Conservation (phyloP, 495 filamentous ascomycete genomes). For the Parathielavia appendiculata region DNA sequence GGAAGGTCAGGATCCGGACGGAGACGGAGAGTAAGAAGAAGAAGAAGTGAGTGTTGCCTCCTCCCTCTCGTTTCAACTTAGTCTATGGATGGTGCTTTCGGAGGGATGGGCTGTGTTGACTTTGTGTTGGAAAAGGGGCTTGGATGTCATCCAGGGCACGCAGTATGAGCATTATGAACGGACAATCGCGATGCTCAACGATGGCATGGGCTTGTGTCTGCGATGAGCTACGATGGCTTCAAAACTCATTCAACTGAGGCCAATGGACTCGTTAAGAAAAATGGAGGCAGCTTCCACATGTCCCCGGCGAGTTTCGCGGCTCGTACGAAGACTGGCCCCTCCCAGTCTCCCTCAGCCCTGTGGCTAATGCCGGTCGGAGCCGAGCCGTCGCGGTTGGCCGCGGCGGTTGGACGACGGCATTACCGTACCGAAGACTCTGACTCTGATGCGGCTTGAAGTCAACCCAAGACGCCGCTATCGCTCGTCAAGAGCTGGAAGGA, state of each 20-base stretch:
- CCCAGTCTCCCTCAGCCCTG: neutral
- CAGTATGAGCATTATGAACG: conserved; percentile 56
- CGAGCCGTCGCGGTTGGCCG: conserved; percentile 9
- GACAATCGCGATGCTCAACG: conserved; percentile 67
- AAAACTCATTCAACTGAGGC: neutral
- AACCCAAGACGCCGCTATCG: neutral
- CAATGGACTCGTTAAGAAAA: too few species aligned
- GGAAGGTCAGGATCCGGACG: conserved; percentile 5
- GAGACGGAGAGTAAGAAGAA: conserved; percentile 4
- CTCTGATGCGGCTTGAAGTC: neutral
- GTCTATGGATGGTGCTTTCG: neutral
- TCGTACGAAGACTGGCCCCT: neutral
- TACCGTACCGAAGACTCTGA: too few species aligned
- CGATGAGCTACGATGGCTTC: conserved; percentile 38
- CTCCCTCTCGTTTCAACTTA: neutral
- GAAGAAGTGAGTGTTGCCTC: conserved; percentile 11
- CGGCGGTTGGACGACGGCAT: neutral
- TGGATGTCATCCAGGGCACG: conserved; percentile 19
- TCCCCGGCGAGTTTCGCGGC: too few species aligned
- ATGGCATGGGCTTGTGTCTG: conserved; percentile 63
- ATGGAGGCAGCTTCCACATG: too few species aligned
- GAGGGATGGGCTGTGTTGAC: neutral
- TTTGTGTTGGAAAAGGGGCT: conserved; percentile 2
- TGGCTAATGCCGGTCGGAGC: conserved; percentile 12
- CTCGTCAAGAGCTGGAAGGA: neutral